These are phyloP conservation scores for Exsudoporus frostii DNA, from an alignment of 768 basidiomycete genomes.

Conservation along the genomic window DNA sequence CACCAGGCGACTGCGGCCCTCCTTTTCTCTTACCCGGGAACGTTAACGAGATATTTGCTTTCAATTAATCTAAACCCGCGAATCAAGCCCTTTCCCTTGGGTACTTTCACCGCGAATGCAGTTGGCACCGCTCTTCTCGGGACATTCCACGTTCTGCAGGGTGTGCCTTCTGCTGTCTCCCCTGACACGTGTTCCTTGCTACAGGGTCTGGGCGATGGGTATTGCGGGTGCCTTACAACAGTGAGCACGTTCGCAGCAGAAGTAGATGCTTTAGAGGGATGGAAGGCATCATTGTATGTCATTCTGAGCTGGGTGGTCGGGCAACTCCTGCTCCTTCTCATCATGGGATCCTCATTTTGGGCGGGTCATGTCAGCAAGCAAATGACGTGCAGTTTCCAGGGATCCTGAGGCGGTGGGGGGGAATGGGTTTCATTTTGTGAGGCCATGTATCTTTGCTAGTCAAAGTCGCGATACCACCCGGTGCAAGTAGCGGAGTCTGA, in stretches of 20 bases:
- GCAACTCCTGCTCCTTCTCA: constrained; percentile 67
- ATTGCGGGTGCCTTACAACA: constrained; percentile 93
- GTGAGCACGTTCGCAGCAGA: constrained; percentile 92
- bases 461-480: not conserved
- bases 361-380: constrained; percentile 43
- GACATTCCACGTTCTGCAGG: constrained; percentile 68
- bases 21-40: constrained; percentile 86
- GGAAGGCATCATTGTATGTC: constrained; percentile 68
- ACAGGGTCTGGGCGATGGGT: constrained; percentile 85
- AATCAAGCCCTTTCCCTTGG: constrained; percentile 62
- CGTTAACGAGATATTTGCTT: constrained; percentile 78
- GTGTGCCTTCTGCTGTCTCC: constrained; percentile 39
- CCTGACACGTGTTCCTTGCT: constrained; percentile 64
- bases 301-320: constrained; percentile 63
- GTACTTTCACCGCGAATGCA: constrained; percentile 74
- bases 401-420: constrained; percentile 3
- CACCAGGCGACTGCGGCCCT: constrained; percentile 83
- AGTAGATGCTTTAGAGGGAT: constrained; percentile 49
- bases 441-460: not conserved
- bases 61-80: constrained; percentile 69
- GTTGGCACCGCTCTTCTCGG: constrained; percentile 83
- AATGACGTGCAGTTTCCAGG: constrained; percentile 46
- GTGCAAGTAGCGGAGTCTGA: constrained; percentile 29
- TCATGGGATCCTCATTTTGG: constrained; percentile 69
- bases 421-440: not conserved